A percentile compares a stretch with the other conserved stretches of the same genome.
These are phyloP conservation scores for Camellia japonica DNA, from an alignment of 148 eudicot genomes.

Conservation along the genomic window DNA sequence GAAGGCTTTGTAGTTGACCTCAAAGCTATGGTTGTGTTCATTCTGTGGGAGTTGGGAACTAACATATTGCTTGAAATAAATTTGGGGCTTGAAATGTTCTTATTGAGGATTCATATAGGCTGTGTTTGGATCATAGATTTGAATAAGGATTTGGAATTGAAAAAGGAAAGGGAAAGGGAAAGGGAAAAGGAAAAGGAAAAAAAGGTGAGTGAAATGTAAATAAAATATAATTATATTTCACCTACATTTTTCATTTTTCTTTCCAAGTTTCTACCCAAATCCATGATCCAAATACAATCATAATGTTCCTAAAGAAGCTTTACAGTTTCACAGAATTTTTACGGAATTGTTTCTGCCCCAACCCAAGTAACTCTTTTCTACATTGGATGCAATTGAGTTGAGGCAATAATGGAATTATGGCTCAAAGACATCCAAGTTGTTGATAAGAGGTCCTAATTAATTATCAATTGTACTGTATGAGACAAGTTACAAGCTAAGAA, in stretches of 20 bases:
- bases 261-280: no score
- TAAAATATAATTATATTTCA: no score
- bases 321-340: not conserved
- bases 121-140: no score
- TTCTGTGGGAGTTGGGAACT: constrained; percentile 3
- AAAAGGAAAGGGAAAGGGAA: no score
- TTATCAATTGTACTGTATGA: not conserved
- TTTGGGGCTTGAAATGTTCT: not conserved
- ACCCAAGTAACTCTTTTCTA: not conserved
- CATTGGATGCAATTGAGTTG: no score
- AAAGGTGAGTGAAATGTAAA: no score
- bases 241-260: no score
- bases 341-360: not conserved
- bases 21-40: not conserved
- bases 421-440: not conserved
- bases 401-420: not conserved
- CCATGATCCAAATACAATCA: no score
- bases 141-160: no score
- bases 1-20: not conserved
- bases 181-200: no score
- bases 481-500: not conserved
- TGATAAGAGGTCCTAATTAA: not conserved
- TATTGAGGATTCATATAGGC: not conserved
- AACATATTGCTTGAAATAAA: not conserved
- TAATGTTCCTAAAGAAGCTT: not conserved